Evolutionary conservation across 169 alveolate species (phyloP), one percentile per base, ranked within the genome.

Genomic region (Toxoplasma gondii): DNA sequence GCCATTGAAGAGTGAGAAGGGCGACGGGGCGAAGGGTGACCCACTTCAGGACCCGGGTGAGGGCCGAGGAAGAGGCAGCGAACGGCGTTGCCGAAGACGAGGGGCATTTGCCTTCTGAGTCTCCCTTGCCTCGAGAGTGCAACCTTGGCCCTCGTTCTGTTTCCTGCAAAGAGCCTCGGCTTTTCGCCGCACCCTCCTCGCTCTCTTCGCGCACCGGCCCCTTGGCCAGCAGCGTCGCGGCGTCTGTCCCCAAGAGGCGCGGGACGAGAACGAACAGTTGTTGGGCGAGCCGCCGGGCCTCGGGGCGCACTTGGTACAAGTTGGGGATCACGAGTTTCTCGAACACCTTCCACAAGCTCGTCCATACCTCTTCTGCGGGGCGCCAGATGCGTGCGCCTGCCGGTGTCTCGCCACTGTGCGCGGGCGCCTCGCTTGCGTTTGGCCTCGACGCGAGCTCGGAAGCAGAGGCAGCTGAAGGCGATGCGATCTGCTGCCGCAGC

Each of bases 41-140:
- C 94, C 94, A 92, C 38, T 87, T 87, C 92, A 92, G 92, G 70
- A 92, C 92, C 12, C 94, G 92, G 45, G 2, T 78, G 49, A 78
- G 86, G 2, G 92, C 94, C 34, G 74, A 64, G n/a, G 74, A 64
- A 64, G 74, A 27, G 29, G 29, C 24, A 64, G 74, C 7, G n/a
- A 27, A 16, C 9, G 74, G 7, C 24, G 29, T 19, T 1, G 74
- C 74, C 24, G 74, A 64, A 4, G 74, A 22, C 9, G 74, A 31
- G 31, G 74, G 7, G 78, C 39, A 80, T 78, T 90, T 43, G 34
- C 54, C 82, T 41, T 91, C 80, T 44, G 70, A 58, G 74, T 91
- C 82, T 54, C 53, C 27, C 36, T 78, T 44, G 54, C 36, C 81
- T 67, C 44, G 91, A 31, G 82, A 74, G 31, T 78, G 27, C 92